Evolutionary conservation across 768 basidiomycete genomes (phyloP).

Genomic region (Dioszegia crocea): DNA sequence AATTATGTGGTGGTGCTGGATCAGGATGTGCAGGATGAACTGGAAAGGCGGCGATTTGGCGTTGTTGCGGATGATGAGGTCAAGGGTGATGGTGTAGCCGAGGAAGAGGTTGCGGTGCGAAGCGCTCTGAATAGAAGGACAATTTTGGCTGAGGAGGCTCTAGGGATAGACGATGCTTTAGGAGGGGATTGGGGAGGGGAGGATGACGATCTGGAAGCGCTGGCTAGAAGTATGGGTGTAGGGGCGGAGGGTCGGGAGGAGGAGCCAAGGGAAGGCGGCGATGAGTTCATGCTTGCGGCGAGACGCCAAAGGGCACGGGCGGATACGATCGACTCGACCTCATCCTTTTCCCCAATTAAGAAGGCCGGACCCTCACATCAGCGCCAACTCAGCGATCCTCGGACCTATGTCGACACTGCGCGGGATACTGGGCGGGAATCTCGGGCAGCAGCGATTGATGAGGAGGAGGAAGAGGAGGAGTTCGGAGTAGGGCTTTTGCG

Average conservation of each 20-base stretch:
- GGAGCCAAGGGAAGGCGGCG: constrained; percentile 1
- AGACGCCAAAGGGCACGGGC: neutral
- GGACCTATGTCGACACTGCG: no score
- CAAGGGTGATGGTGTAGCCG: constrained; percentile 65
- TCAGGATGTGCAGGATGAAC: constrained; percentile 41
- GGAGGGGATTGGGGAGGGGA: constrained; percentile 8
- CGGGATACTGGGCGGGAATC: no score
- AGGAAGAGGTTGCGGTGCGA: constrained; percentile 52
- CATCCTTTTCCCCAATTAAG: neutral
- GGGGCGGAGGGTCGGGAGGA: neutral
- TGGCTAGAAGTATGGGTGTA: constrained; percentile 26
- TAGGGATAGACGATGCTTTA: constrained; percentile 51
- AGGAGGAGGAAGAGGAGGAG: constrained; percentile 13
- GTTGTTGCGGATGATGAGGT: constrained; percentile 42
- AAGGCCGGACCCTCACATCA: neutral
- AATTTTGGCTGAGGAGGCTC: neutral
- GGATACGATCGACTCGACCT: neutral
- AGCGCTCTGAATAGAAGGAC: constrained; percentile 28
- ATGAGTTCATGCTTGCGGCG: constrained; percentile 4
- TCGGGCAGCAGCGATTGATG: neutral
- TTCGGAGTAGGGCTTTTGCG: neutral
- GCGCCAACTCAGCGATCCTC: neutral
- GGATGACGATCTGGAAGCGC: constrained; percentile 22
- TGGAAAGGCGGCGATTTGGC: neutral
- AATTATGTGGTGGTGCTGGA: constrained; percentile 82